Evolutionary conservation across 139 green algal genomes (phyloP), one percentile per base, ranked within the genome.

Genomic region (Mychonastes homosphaera): DNA sequence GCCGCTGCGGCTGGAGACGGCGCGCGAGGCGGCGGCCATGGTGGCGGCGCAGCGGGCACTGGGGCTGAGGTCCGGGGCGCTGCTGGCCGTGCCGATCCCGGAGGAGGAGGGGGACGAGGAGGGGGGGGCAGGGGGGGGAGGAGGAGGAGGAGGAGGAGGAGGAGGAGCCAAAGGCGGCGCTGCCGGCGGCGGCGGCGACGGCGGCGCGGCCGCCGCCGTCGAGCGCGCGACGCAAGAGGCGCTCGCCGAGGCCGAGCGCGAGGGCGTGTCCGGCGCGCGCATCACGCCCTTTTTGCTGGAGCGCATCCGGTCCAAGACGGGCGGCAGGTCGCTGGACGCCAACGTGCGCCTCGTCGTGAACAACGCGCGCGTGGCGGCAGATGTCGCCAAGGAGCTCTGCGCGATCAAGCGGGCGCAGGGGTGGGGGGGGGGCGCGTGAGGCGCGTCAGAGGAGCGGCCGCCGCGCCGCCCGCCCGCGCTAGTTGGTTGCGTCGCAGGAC

Each of bases 271-370:
- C 10, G 92, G 92, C 27, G 75, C 62, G 21, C 65, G 77, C 36
- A 57, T 94, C n/a, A 98, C 91, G 3, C 91, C 91, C 4, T 97
- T 92, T 63, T 52, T 98, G 34, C 71, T 98, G 64, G 70, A 90
- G 43, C 69, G 82, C 6, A 82, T 98, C 26, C 73, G 71, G 6
- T 66, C 80, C 34, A 75, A 94, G 7, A 95, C 91, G 0, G 75
- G 70, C 19, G 89, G 86, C 8, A 67, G 57, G 35, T 92, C 78
- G 3, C 73, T 98, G n/a, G 69, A 63, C 2, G 71, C 89, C n/a
- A 98, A 98, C 72, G 90, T 98, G 10, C 65, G 63, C 19, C 76
- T 98, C 19, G 74, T 97, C 3, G 90, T 94, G 68, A 91, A 98
- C 83, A 97, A 98, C 60, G 92, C 92, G 7, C 34, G 19, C 18